Base-by-base conservation (phyloP, 805 yeast genomes). In the Yamadazyma phyllophila region DNA sequence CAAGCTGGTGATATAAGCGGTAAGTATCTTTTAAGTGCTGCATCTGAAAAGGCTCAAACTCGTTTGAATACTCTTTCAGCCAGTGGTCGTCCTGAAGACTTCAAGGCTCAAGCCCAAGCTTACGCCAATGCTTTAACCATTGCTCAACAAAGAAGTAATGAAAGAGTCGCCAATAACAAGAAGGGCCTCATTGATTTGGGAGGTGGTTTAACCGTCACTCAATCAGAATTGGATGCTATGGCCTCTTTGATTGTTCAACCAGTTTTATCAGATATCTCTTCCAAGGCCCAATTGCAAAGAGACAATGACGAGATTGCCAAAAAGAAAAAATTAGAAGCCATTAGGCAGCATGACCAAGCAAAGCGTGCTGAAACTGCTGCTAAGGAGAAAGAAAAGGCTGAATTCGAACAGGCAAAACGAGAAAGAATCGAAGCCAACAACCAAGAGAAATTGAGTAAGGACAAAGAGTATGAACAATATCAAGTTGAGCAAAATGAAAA, bases 161-260 rank as follows among this genome's bases (percentile, higher is more conserved):
- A 79, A 60, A 77, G 92, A 57, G 59, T 76, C 41, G 59, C 60
- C 38, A 54, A 59, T 40, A 71, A 74, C 50, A 81, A 82, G 52
- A 78, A 83, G 62, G 76, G 76, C 32, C 56, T 65, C 32, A 71
- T 89, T 56, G 76, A 88, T 58, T 67, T 92, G 51, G 99, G 99
- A 49, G 96, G 96, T 51, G 98, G 97, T 2, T 74, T 88, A 47
- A 79, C 76, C 58, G 80, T 92, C 77, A 73, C 86, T 33, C 85
- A 77, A 48, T 77, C 73, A 15, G 97, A 91, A 58, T 79, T 94
- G 50, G 85, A 88, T 52, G 76, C 76, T 42, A 78, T 92, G 70
- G 98, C 99, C 15, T 69, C 81, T 49, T 76, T 82, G 39, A 74
- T 87, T 58, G 96, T 94, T 47, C 75, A 78, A 53, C 99, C 99